A percentile compares a stretch with the other conserved stretches of the same genome.
These are phyloP conservation scores for Fusarium abutilonis DNA, from an alignment of 2,329 filamentous ascomycete genomes.

Conservation along the genomic window DNA sequence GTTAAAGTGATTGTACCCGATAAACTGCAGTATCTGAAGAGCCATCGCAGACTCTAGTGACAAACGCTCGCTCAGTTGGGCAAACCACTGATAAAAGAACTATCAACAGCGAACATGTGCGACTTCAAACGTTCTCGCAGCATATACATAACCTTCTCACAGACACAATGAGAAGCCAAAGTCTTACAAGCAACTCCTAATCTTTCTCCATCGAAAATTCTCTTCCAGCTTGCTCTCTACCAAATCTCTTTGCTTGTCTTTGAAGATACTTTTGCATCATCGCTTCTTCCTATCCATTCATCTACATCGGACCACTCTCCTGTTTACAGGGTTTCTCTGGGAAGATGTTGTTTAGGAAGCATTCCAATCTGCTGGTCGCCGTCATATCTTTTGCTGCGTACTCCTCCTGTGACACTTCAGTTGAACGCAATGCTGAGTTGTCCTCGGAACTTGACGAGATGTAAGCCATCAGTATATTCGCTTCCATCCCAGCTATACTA, in stretches of 20 bases:
- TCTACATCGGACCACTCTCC: neutral
- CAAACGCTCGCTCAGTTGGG: constrained; percentile 4
- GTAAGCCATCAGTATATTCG: neutral
- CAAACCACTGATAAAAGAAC: constrained; percentile 15
- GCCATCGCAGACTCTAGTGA: constrained; percentile 4
- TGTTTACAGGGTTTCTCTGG: too few species aligned
- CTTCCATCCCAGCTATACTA: neutral
- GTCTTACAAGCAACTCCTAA: neutral
- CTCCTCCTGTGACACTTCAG: neutral
- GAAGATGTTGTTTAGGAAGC: too few species aligned
- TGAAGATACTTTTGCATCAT: neutral
- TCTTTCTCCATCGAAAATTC: neutral
- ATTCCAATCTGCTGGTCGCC: too few species aligned
- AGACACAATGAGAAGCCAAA: too few species aligned
- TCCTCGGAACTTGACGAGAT: neutral
- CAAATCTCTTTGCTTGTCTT: neutral
- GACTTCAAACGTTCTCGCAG: neutral
- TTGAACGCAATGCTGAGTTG: neutral
- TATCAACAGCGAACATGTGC: neutral
- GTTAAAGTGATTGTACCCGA: too few species aligned
- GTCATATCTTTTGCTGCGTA: neutral
- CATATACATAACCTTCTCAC: neutral
- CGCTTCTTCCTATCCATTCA: neutral
- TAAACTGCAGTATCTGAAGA: neutral
- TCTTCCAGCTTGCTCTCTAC: neutral